phyloP scores from a whole-genome alignment of 75 land plant species.

The Isoetes taiwanensis region DNA sequence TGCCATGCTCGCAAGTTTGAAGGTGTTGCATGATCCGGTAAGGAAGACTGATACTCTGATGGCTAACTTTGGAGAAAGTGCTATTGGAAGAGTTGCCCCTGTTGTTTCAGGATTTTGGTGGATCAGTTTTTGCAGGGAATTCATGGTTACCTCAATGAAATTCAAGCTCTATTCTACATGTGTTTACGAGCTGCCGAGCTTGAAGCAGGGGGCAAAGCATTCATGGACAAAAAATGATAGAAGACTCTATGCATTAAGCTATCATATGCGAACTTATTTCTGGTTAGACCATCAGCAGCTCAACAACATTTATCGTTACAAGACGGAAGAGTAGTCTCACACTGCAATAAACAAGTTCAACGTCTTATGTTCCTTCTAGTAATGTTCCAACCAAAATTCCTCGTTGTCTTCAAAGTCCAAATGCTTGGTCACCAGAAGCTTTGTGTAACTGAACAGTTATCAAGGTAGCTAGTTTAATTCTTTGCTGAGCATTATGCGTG shows the following conservation, averaged over 20 bases:
- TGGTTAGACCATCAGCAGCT: constrained; percentile 82
- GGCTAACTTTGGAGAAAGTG: constrained; percentile 49
- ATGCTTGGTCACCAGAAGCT: constrained; percentile 47
- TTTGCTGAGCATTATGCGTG: no score
- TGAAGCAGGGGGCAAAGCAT: constrained; percentile 47
- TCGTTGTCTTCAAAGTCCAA: constrained; percentile 54
- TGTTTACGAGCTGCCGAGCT: constrained; percentile 63
- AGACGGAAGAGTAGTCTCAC: constrained; percentile 79
- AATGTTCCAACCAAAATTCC: no score
- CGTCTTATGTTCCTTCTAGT: no score
- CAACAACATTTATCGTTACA: constrained; percentile 61
- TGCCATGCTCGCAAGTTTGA: constrained; percentile 76
- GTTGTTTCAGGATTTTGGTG: constrained; percentile 46
- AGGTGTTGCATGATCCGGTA: constrained; percentile 52
- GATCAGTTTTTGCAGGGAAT: constrained; percentile 62
- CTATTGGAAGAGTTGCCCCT: constrained; percentile 50
- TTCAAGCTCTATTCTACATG: constrained; percentile 83
- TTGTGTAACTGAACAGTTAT: constrained; percentile 54
- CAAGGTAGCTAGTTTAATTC: constrained; percentile 27
- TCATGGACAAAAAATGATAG: background rate
- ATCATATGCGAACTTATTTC: constrained; percentile 66
- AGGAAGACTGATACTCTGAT: constrained; percentile 37
- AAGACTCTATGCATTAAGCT: constrained; percentile 49
- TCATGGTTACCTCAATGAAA: constrained; percentile 89
- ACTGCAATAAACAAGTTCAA: constrained; percentile 90